Base-by-base conservation (phyloP, 306 rosid species). In the Cercis canadensis region DNA sequence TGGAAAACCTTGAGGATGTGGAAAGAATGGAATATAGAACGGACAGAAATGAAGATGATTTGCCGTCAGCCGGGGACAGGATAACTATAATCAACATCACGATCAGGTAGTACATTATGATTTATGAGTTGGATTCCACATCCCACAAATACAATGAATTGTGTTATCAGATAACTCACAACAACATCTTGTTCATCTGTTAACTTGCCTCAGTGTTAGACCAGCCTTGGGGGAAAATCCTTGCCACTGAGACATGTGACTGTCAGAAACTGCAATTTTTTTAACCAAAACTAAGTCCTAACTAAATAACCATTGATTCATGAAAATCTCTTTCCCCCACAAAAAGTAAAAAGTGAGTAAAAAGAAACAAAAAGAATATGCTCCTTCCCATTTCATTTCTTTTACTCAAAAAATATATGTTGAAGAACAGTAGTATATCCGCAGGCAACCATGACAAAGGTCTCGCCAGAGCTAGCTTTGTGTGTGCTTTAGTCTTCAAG, bases 81-180 rank as follows among this genome's bases (percentile, higher is more conserved):
- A 37, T 37, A 24, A 24, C 29, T 1, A 24, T 24, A 6, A 71
- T 63, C n/a, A 62, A 43, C 49, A 29, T 9, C 45, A 57, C 0
- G 19, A 56, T 21, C 59, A 63, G 9, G 8, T 66, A 53, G 50
- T 29, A 60, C 29, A 24, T 24, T 24, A 24, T 24, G 29, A 24
- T 24, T 58, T 34, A 19, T 51, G 67, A 60, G 39, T 55, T 62
- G 53, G 71, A 70, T 36, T 21, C 32, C 8, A 59, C 64, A 70
- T 59, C 69, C 44, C 64, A 18, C 13, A 51, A 57, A 74, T 60
- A 82, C 76, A 76, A 66, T 69, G 83, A 78, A 65, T 31, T 13
- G 33, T 45, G 57, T 43, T 21, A 45, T 52, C 66, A 68, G 45
- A 49, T 62, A 46, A 51, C 60, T 74, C 60, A 65, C 68, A 70